Evolutionary conservation across 176 grass and related monocot species (phyloP).

Genomic region (Canna indica): DNA sequence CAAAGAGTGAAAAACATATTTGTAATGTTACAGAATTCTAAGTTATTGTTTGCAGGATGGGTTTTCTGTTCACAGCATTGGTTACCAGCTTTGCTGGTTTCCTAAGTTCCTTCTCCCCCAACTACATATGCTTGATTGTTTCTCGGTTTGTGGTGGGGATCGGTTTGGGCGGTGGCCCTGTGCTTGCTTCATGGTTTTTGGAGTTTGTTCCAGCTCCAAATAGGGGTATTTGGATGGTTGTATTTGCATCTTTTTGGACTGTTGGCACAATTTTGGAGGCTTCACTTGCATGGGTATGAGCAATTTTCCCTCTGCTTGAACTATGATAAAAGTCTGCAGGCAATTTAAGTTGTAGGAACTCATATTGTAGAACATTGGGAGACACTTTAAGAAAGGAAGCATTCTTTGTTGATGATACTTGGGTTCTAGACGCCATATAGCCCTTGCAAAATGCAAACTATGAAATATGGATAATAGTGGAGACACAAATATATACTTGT

Average conservation of each 20-base stretch:
- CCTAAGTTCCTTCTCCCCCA: slow-evolving; percentile 81
- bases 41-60: slow-evolving; percentile 36
- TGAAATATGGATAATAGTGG: neutral
- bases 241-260: slow-evolving; percentile 76
- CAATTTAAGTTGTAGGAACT: neutral
- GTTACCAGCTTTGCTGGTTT: slow-evolving; percentile 77
- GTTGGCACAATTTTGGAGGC: slow-evolving; percentile 95
- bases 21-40: no score
- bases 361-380: neutral
- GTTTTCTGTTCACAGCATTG: slow-evolving; percentile 85
- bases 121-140: slow-evolving; percentile 69
- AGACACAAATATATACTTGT: neutral
- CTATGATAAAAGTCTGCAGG: neutral
- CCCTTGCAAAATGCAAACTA: neutral
- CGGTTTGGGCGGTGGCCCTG: slow-evolving; percentile 73
- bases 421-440: neutral
- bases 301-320: slow-evolving; percentile 3
- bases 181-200: slow-evolving; percentile 88
- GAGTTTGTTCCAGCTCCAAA: slow-evolving; percentile 91
- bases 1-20: neutral
- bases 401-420: neutral
- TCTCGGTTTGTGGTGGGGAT: slow-evolving; percentile 85
- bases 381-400: neutral
- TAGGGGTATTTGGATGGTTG: slow-evolving; percentile 86
- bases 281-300: slow-evolving; percentile 87